Base-by-base conservation (phyloP, 2,329 filamentous ascomycete genomes). In the Grosmannia serpens region DNA sequence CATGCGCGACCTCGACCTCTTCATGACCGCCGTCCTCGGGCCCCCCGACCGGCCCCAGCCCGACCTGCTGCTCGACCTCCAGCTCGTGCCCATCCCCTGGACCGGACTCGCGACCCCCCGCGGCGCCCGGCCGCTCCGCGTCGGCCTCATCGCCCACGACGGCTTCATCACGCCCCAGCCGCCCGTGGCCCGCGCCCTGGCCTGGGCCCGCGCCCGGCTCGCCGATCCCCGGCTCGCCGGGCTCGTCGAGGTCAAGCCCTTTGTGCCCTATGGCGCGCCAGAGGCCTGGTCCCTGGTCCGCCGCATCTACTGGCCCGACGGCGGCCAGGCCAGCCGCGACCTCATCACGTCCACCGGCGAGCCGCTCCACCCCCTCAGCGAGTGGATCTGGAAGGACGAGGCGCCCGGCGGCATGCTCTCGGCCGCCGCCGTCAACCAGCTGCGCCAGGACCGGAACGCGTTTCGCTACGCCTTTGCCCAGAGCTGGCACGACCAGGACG, bases 41-140 rank as follows among this genome's bases (percentile, higher is more conserved):
- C 76, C 76, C 29, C 86, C 86, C 0, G 89, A 86, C 85, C 1
- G 71, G 80, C 10, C 47, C 11, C 17, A 6, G 2, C 41, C 41
- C 1, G 17, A 44, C 17, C 41, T 44, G 20, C 41, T 44, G 41
- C 62, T 75, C 75, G 86, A 89, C 67, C 86, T 86, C 0, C 70
- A 84, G 0, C 82, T 85, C 0, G 70, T 82, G 56, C 83, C 87
- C 22, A 73, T 89, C 0, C 85, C 85, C 0, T 89, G 58, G 58
- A 55, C 41, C 5, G 58, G 53, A 7, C 35, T 59, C 75, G 0
- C 66, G 81, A 0, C 70, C 81, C 47, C 64, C 82, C 47, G 63
- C 0, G 22, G 5, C 24, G 2, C 33, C 64, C 27, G 7, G 49
- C 17, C 49, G 17, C 49, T 59, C 41, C 49, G 50, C 24, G 22